A percentile compares a stretch with the other conserved stretches of the same genome.
Conservation (phyloP, 306 rosid genomes). For the Luffa acutangula region DNA sequence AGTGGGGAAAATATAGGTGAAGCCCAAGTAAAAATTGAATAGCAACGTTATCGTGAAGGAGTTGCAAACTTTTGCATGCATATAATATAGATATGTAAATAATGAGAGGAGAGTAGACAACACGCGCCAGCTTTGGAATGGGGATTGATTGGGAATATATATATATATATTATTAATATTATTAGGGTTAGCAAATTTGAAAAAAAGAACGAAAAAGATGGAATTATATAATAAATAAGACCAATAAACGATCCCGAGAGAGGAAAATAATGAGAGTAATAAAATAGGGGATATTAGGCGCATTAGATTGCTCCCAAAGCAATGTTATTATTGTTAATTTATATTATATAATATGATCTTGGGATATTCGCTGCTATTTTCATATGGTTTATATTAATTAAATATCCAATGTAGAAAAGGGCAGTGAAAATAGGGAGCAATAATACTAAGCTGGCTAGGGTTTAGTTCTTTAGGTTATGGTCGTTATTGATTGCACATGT, state of each 20-base stretch:
- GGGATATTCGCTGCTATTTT: not conserved
- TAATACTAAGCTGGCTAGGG: not conserved
- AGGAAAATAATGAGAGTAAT: constrained; percentile 1
- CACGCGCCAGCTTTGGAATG: not conserved
- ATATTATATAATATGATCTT: not conserved
- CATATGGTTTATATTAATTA: not conserved
- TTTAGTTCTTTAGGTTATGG: not conserved
- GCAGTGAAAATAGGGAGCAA: not conserved
- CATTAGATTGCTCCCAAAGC: constrained; percentile 8
- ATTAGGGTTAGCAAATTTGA: constrained; percentile 6
- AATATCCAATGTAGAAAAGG: not conserved
- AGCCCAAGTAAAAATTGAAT: not conserved
- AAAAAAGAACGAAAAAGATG: not conserved
- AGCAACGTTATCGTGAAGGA: not conserved
- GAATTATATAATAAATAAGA: not conserved
- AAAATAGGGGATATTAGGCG: not conserved
- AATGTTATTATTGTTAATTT: not conserved
- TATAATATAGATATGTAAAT: not conserved
- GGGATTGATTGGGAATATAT: not conserved
- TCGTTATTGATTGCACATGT: not conserved
- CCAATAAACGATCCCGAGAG: constrained; percentile 6
- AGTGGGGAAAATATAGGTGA: not conserved
- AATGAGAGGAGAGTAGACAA: not conserved
- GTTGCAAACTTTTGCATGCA: not conserved
- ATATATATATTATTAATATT: not conserved